phyloP scores from a whole-genome alignment of 805 yeast species.

The Aciculoconidium aculeatum region DNA sequence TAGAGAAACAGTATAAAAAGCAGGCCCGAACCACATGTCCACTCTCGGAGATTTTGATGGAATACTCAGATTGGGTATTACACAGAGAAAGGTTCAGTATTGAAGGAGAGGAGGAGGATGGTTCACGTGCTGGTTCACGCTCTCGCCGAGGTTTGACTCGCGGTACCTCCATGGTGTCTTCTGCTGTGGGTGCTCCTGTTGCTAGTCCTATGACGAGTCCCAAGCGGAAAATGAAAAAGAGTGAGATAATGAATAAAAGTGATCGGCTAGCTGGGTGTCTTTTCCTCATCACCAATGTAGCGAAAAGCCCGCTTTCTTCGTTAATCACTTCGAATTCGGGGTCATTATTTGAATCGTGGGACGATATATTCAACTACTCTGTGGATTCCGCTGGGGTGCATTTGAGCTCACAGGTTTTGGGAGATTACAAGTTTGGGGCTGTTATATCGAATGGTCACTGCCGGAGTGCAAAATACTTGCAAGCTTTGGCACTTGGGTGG shows the following conservation, averaged over 20 bases:
- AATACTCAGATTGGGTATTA: conserved; percentile 30
- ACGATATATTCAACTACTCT: conserved; percentile 20
- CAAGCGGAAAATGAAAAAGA: background rate
- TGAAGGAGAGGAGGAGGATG: conserved; percentile 13
- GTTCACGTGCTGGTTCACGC: conserved; percentile 7
- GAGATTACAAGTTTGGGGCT: conserved; percentile 51
- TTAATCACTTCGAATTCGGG: too few relatives aligned
- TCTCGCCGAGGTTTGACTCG: background rate
- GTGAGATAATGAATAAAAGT: conserved; percentile 14
- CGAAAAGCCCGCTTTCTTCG: too few relatives aligned
- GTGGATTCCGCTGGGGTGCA: conserved; percentile 6
- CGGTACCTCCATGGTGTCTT: background rate
- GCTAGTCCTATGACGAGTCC: background rate
- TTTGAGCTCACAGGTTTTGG: conserved; percentile 8
- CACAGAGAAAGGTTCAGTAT: conserved; percentile 30
- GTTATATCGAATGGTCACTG: conserved; percentile 52
- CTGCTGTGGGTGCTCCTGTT: background rate
- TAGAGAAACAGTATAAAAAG: conserved; percentile 15
- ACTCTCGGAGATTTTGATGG: conserved; percentile 33
- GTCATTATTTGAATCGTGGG: conserved; percentile 24
- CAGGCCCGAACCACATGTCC: too few relatives aligned
- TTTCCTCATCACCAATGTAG: conserved; percentile 33
- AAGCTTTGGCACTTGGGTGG: conserved; percentile 78
- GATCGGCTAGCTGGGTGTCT: too few relatives aligned
- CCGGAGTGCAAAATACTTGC: conserved; percentile 72